phyloP scores from a whole-genome alignment of 805 yeast genomes.

The Kodamaea nitidulidarum region DNA sequence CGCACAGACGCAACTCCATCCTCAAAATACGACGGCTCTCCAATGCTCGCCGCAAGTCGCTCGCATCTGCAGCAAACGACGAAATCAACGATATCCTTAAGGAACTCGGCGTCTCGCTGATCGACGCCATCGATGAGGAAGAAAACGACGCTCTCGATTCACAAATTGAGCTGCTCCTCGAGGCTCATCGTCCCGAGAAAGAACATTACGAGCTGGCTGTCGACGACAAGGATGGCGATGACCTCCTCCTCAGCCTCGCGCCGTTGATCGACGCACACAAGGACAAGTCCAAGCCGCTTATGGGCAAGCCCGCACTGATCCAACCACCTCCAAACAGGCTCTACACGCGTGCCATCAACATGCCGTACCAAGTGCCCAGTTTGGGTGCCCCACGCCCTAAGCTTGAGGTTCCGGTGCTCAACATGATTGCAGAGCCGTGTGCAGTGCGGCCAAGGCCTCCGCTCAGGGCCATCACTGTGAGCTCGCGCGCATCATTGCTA shows the following conservation, averaged over 20 bases:
- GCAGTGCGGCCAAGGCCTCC: slow-evolving; percentile 18
- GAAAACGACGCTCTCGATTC: slow-evolving; percentile 28
- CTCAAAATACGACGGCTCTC: slow-evolving; percentile 29
- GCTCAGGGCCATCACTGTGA: slow-evolving; percentile 27
- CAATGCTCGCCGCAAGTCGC: slow-evolving; percentile 34
- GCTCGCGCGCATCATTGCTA: slow-evolving; percentile 15
- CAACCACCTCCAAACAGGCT: slow-evolving; percentile 41
- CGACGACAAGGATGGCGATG: slow-evolving; percentile 24
- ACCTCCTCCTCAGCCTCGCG: slow-evolving; percentile 38
- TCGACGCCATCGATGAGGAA: slow-evolving; percentile 28
- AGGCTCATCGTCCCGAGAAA: slow-evolving; percentile 19
- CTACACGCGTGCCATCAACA: slow-evolving; percentile 19
- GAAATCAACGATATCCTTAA: slow-evolving; percentile 35
- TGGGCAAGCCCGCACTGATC: slow-evolving; percentile 45
- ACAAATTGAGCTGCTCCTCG: slow-evolving; percentile 29
- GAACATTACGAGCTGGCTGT: slow-evolving; percentile 9
- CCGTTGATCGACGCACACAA: slow-evolving; percentile 36
- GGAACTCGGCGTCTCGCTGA: slow-evolving; percentile 32
- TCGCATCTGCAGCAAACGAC: slow-evolving; percentile 36
- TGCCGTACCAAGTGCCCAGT: slow-evolving; percentile 10
- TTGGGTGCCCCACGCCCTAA: slow-evolving; percentile 35
- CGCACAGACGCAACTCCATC: slow-evolving; percentile 11
- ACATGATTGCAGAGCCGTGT: slow-evolving; percentile 23
- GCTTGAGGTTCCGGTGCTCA: slow-evolving; percentile 29
- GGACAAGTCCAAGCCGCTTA: slow-evolving; percentile 24